Evolutionary conservation across 202 grass and related monocot species (phyloP), one percentile per base, ranked within the genome.

Genomic region (Carex arenaria): DNA sequence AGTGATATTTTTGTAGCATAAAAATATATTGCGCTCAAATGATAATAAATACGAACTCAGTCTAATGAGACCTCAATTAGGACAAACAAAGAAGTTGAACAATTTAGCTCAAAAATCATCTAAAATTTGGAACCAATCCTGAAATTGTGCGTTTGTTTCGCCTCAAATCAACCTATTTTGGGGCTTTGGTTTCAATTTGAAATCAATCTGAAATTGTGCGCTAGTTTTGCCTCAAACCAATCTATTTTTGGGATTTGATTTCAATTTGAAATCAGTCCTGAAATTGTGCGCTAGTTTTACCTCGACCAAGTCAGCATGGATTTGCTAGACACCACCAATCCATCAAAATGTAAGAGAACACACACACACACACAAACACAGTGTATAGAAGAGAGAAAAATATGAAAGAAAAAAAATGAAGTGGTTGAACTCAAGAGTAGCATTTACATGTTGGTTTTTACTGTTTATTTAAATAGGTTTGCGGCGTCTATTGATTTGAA

Each of bases 401-500:
- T 14, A 67, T 6, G 38, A 67, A 42, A 51, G 19, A 66, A 11
- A 72, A 31, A 22, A 51, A 31, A 17, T 52, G 22, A 31, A 31
- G 49, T n/a, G 6, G 28, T 77, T 51, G 49, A 75, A 63, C 51
- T 62, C 59, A 63, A 19, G 4, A 79, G 6, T 38, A 7, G 15
- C n/a, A 60, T 61, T 80, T 62, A 80, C 32, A 63, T 45, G 10
- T 43, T 80, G 34, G 61, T 64, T 8, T 34, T 67, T 51, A 26
- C 30, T 86, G 59, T 10, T 89, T 55, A 81, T 86, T 84, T 81
- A 62, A 26, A 14, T 89, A 98, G 93, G 72, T 98, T 93, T 86
- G 80, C 93, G 61, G 93, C 94, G 53, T 90, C 87, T 32, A 89
- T 93, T 69, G 90, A 95, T 85, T 85, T 95, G 87, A 87, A 77